phyloP scores from a whole-genome alignment of 768 basidiomycete genomes.

The Lactarius sanguifluus region DNA sequence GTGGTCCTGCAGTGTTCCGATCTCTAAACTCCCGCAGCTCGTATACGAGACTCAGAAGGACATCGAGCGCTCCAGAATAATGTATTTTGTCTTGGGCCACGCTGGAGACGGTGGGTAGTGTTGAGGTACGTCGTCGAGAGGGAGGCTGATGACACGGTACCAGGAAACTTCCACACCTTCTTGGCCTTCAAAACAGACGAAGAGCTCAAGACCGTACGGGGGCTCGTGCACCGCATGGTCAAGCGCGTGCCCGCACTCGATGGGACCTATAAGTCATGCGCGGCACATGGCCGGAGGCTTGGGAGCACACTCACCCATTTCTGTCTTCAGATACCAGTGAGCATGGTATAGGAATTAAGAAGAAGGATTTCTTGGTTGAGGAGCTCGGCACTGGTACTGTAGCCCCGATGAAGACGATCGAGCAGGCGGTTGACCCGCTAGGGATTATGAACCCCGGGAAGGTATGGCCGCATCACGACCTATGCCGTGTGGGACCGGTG shows the following conservation, averaged over 20 bases:
- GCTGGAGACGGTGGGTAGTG: slow-evolving; percentile 62
- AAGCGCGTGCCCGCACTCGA: slow-evolving; percentile 65
- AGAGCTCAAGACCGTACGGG: slow-evolving; percentile 31
- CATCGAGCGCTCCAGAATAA: slow-evolving; percentile 52
- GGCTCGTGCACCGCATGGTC: slow-evolving; percentile 58
- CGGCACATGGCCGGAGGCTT: too few species aligned
- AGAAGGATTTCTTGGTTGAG: slow-evolving; percentile 67
- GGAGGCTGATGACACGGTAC: not conserved
- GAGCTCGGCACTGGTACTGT: slow-evolving; percentile 86
- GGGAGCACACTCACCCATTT: slow-evolving; percentile 1
- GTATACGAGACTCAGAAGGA: slow-evolving; percentile 73
- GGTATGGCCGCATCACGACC: slow-evolving; percentile 38
- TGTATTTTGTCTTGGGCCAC: slow-evolving; percentile 70
- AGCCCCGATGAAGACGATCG: slow-evolving; percentile 79
- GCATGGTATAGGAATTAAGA: slow-evolving; percentile 77
- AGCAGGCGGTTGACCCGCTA: slow-evolving; percentile 69
- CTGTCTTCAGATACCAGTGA: slow-evolving; percentile 59
- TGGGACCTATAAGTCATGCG: slow-evolving; percentile 58
- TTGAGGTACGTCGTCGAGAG: slow-evolving; percentile 12
- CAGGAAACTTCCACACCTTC: slow-evolving; percentile 46
- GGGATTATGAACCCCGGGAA: slow-evolving; percentile 85
- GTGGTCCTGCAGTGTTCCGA: too few species aligned
- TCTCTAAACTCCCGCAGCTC: slow-evolving; percentile 53
- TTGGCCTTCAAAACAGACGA: slow-evolving; percentile 34
- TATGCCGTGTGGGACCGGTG: too few species aligned